Percentiles rank a stretch among this genome's conserved stretches.
phyloP scores from a whole-genome alignment of 345 rosid species.

The Citrus sp. region DNA sequence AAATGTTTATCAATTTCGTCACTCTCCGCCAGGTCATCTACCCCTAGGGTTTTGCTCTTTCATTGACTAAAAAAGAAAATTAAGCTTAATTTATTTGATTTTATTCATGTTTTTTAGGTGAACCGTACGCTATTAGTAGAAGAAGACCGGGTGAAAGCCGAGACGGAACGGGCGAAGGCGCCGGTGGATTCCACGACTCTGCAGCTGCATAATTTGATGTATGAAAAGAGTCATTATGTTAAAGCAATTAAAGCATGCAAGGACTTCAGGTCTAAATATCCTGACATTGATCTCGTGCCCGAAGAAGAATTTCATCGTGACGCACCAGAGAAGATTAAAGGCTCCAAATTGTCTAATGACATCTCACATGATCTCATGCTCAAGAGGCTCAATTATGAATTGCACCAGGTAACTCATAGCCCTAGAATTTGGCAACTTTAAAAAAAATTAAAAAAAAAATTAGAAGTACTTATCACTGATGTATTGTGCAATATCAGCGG shows the following conservation, averaged over 20 bases:
- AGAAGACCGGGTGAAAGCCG: conserved; percentile 71
- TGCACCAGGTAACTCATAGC: conserved; percentile 62
- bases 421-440: not conserved
- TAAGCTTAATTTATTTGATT: not conserved
- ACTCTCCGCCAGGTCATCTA: conserved; percentile 71
- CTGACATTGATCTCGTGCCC: conserved; percentile 79
- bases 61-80: not conserved
- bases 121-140: conserved; percentile 70
- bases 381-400: conserved; percentile 79
- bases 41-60: conserved; percentile 15
- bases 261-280: conserved; percentile 79
- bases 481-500: conserved; percentile 41
- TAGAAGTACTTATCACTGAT: not conserved
- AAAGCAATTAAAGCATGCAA: conserved; percentile 82
- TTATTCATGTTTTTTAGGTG: conserved; percentile 34
- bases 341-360: conserved; percentile 46
- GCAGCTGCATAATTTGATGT: conserved; percentile 84
- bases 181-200: conserved; percentile 76
- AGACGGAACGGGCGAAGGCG: conserved; percentile 69
- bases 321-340: conserved; percentile 71
- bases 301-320: conserved; percentile 70
- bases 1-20: conserved; percentile 80
- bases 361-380: conserved; percentile 78
- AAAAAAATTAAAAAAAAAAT: not conserved
- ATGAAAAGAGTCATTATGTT: conserved; percentile 84